Base-by-base conservation (phyloP, 106 monocot genomes). In the Vanilla planifolia region DNA sequence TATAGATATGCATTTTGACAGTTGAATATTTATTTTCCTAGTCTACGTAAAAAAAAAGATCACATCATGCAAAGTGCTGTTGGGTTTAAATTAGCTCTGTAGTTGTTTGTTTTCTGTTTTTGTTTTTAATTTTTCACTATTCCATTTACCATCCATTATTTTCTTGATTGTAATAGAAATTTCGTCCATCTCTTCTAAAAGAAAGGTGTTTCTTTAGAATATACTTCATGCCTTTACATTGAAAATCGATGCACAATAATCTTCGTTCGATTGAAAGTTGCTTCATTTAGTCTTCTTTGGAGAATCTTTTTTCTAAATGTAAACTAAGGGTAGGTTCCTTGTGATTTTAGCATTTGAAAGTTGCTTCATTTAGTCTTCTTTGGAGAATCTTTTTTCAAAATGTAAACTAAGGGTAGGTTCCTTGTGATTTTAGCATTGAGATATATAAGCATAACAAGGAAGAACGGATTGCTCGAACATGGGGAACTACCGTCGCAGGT, bases 391-490 rank as follows among this genome's bases (percentile, higher is more conserved):
- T 53, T 29, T 14, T 53, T 30, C 27, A 53, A 10, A 53, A 4
- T 16, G 14, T 53, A 16, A 48, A 53, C 4, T 53, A 29, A 21
- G 19, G 6, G n/a, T 57, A 8, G 34, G 22, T 53, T 57, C 20
- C 56, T 57, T n/a, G 33, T 64, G 45, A 23, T 71, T 72, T 61
- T 79, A 93, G 93, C 56, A 89, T 89, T 56, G 93, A 93, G 69
- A 88, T 93, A 57, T 93, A 85, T 67, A 89, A 85, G 63, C 88
- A 93, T 36, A 84, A 88, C 34, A 88, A 89, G 77, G 93, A 88
- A 82, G 93, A 93, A 81, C 32, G 93, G 44, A 93, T 93, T 65
- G 93, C 93, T 65, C 74, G 93, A 66, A 93, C 93, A 51, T 93
- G 93, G 93, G 93, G 93, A 40, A 93, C 89, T 56, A 93, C 82